These are phyloP conservation scores for Vicia sativa DNA, from an alignment of 306 rosid species.

Conservation along the genomic window DNA sequence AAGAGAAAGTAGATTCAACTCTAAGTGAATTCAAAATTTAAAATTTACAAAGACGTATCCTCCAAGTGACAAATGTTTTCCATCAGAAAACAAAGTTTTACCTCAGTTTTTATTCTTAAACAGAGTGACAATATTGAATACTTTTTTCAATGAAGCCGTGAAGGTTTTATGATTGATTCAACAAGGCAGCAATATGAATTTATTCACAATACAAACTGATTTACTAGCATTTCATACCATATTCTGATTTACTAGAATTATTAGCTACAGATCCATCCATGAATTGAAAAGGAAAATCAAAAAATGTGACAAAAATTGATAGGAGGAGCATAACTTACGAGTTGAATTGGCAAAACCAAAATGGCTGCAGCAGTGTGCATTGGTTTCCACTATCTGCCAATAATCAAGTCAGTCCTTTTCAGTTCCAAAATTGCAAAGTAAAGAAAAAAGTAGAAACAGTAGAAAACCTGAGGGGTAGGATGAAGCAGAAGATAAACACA, in stretches of 20 bases:
- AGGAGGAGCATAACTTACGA: slow-evolving; percentile 52
- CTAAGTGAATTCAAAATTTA: background rate
- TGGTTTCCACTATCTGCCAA: slow-evolving; percentile 60
- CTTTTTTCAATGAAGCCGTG: slow-evolving; percentile 3
- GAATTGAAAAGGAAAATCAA: no score
- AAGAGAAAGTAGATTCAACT: slow-evolving; percentile 4
- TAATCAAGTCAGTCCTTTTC: background rate
- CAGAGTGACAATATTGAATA: background rate
- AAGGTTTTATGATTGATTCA: background rate
- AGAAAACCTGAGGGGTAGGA: slow-evolving; percentile 57
- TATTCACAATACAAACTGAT: background rate
- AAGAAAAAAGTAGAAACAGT: background rate
- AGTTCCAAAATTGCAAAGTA: background rate
- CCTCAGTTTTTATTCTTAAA: background rate
- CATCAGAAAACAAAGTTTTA: background rate
- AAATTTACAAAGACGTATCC: background rate
- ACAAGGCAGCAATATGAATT: background rate
- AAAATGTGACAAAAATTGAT: background rate
- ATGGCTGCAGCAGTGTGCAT: slow-evolving; percentile 53
- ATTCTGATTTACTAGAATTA: background rate
- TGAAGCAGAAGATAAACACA: slow-evolving; percentile 76
- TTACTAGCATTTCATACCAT: background rate
- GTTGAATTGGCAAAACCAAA: slow-evolving; percentile 56
- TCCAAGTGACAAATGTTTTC: background rate
- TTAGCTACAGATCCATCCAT: no score